Evolutionary conservation across 768 basidiomycete species (phyloP), one percentile per base, ranked within the genome.

Genomic region (Candolleomyces efflorescens): DNA sequence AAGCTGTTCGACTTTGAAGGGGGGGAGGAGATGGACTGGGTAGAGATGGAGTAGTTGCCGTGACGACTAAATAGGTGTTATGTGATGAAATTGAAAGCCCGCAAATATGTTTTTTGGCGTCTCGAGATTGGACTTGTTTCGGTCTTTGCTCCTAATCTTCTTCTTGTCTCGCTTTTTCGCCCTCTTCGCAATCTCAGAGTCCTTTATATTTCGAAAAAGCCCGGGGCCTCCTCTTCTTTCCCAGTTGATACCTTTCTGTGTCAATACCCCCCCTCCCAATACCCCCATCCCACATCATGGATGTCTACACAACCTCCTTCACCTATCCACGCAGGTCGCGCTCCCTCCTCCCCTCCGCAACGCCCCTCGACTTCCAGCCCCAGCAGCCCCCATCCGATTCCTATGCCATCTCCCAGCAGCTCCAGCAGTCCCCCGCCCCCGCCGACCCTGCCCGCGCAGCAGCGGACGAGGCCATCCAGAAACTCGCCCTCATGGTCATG

Each of bases 271-370:
- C 71, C 71, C 73, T 72, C 69, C 73, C 69, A 65, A 71, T 72
- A 72, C 68, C 70, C 68, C 63, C 65, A 51, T 56, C 56, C 38
- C 63, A 65, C 69, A 11, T 7, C 32, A 95, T 97, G 94, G 94
- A 97, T 71, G 85, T 95, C 70, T 96, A 95, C 83, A 91, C 93
- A 55, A 91, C 92, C 64, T 91, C 93, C 68, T 95, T 97, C 81
- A 88, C 88, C 65, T 89, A 90, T 76, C 92, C 93, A 68, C 89
- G 90, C 77, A 81, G 88, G 71, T 82, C 87, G 69, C 86, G 86
- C 68, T 82, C 82, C 73, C 74, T 79, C 76, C 84, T 81, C 73
- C 83, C 85, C 58, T 75, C 82, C 54, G 73, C 83, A 64, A 81
- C 82, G 54, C 81, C 86, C 60, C 77, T 87, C 75, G 86, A 90